These are phyloP conservation scores for Trichoderma citrinoviride DNA, from an alignment of 2,329 filamentous ascomycete genomes.

Conservation along the genomic window DNA sequence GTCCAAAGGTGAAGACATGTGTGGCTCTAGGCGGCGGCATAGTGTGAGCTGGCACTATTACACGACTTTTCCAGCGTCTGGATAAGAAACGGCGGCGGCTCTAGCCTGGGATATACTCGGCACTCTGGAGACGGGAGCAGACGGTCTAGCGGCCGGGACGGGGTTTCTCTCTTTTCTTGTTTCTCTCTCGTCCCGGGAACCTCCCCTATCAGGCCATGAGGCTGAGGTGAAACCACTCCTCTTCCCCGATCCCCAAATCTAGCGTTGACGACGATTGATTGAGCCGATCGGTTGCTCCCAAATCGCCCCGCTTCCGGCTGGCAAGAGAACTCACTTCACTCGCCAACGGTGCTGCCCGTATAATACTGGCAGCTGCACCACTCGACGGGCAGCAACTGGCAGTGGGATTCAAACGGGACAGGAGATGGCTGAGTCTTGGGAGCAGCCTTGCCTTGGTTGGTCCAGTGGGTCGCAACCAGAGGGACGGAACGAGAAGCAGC, in stretches of 20 bases:
- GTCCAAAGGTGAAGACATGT: slow-evolving; percentile 18
- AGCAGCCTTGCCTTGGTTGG: background rate
- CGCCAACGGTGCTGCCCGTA: background rate
- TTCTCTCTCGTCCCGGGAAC: background rate
- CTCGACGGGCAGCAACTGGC: background rate
- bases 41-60: slow-evolving; percentile 9
- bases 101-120: slow-evolving; percentile 2
- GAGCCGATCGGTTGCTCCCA: slow-evolving; percentile 6
- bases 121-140: background rate
- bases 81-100: slow-evolving; percentile 1
- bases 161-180: background rate
- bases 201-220: slow-evolving; percentile 11
- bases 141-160: background rate
- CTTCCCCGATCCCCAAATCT: background rate
- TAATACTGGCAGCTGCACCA: background rate
- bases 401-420: background rate
- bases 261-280: slow-evolving; percentile 1
- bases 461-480: background rate
- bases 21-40: slow-evolving; percentile 5
- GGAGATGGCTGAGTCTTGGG: background rate
- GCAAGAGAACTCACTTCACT: background rate
- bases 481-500: background rate
- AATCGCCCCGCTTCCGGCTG: slow-evolving; percentile 6
- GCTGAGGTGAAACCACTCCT: slow-evolving; percentile 6
- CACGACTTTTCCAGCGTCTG: background rate